Evolutionary conservation across 257 asterid species (phyloP), one percentile per base, ranked within the genome.

Genomic region (Nicotiana obtusifolia): DNA sequence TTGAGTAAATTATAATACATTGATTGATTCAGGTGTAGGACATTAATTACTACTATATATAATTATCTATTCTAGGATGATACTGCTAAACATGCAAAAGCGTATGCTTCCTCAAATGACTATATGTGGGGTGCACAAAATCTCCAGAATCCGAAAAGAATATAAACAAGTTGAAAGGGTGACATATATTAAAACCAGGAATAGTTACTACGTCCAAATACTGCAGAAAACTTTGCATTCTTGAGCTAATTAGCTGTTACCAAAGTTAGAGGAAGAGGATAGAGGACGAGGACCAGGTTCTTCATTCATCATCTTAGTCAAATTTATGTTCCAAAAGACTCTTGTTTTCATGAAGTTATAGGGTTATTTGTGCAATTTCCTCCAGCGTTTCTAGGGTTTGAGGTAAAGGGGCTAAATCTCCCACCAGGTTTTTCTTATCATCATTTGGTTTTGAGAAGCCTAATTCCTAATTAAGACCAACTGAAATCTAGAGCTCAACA

Each of bases 81-180:
- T 71, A 1, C 35, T 47, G 71, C 56, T 64, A 77, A 79, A 81
- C 76, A 73, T 75, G 77, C 79, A 82, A 88, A 84, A 66, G 64
- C 77, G 77, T 83, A 80, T 83, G 86, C 88, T 83, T 84, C 88
- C 83, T 77, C 83, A 86, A 83, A 84, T 80, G 84, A 82, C 85
- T 71, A 81, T 83, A 68, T 82, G 89, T 81, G 90, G 91, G 91
- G 89, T 24, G 84, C 86, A 75, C 84, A 85, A 87, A 86, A 89
- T 90, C 90, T 85, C 82, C 86, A 62, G 81, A 88, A 87, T 89
- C 93, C 85, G 22, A 80, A 90, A 89, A 89, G 90, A 89, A 88
- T 85, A 83, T 80, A 80, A 66, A 79, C 78, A 84, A 86, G 26
- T 85, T 83, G 82, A 86, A 83, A 90, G 87, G 88, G 87, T 85